Evolutionary conservation across 108 stramenopile species (phyloP), one percentile per base, ranked within the genome.

Genomic region (Pseudonitzschia multiseries): DNA sequence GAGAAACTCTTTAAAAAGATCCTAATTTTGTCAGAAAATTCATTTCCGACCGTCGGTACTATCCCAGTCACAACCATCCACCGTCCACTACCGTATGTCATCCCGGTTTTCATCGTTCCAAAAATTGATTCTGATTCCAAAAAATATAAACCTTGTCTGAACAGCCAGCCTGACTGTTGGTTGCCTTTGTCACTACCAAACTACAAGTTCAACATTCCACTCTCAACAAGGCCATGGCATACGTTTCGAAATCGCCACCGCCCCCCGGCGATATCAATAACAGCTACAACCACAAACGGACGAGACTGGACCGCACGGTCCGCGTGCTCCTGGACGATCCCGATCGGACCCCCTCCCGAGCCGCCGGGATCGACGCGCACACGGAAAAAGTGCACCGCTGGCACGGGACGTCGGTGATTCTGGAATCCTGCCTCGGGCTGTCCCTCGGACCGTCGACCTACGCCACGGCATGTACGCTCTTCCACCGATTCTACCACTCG

Each of bases 401-500:
- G 26, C 89, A 94, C 65, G 93, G 93, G 36, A 87, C 86, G 0
- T 90, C 89, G 20, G 68, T 94, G 0, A 72, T 94, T 4, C 69
- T 62, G 5, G 81, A 80, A 42, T 60, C 36, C 10, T 80, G 65
- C 65, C 10, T 20, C 22, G 41, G 71, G 5, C 52, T 82, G 52
- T 40, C n/a, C 18, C 59, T 78, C 24, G 62, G 69, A 18, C 70
- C 81, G 20, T 85, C 81, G 9, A 73, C 81, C 21, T 77, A 59
- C 60, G 79, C 82, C 13, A 80, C 85, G 32, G 71, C 85, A 0
- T 80, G 82, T 57, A 71, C 85, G 10, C 85, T 92, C 14, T 89
- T 94, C 68, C 93, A 94, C 68, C 85, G 90, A 8, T 82, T 83
- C 57, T 94, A 77, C 73, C 90, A 91, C 62, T 73, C 72, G 32